A percentile compares a stretch with the other conserved stretches of the same genome.
These are phyloP conservation scores for Mediolabrus comicus DNA, from an alignment of 108 stramenopile genomes.

Conservation along the genomic window DNA sequence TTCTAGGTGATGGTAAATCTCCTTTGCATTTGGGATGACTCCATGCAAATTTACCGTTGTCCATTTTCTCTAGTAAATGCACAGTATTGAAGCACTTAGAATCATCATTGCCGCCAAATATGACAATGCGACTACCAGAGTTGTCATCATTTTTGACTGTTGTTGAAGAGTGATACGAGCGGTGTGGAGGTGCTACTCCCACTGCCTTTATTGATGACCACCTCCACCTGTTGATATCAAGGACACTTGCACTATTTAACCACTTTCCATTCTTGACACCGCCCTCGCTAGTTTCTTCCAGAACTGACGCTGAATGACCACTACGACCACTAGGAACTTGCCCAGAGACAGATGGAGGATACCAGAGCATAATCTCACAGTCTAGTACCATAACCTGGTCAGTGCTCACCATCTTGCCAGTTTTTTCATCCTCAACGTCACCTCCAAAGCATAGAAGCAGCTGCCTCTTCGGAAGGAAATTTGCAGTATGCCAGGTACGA, in stretches of 20 bases:
- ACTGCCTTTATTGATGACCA: conserved; percentile 64
- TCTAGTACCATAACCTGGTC: conserved; percentile 76
- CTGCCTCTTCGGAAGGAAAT: conserved; percentile 73
- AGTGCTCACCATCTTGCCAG: conserved; percentile 42
- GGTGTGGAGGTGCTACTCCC: conserved; percentile 71
- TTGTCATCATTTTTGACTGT: conserved; percentile 12
- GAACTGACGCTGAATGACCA: conserved; percentile 73
- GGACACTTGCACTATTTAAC: conserved; percentile 59
- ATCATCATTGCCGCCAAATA: conserved; percentile 86
- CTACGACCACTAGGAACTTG: conserved; percentile 65
- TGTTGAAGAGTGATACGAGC: conserved; percentile 64
- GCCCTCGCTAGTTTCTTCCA: conserved; percentile 67
- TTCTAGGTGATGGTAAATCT: conserved; percentile 60
- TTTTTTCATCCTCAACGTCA: conserved; percentile 54
- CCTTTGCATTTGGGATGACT: conserved; percentile 62
- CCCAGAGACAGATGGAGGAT: conserved; percentile 60
- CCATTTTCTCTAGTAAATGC: conserved; percentile 61
- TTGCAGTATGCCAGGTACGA: conserved; percentile 79
- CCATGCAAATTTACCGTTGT: conserved; percentile 60
- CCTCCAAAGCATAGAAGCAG: conserved; percentile 82
- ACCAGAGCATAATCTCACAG: conserved; percentile 74
- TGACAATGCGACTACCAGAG: conserved; percentile 52
- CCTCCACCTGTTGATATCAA: conserved; percentile 75
- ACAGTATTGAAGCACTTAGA: conserved; percentile 64
- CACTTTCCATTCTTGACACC: conserved; percentile 81